phyloP scores from a whole-genome alignment of 2,329 filamentous ascomycete genomes.

The Penicillium sp. region DNA sequence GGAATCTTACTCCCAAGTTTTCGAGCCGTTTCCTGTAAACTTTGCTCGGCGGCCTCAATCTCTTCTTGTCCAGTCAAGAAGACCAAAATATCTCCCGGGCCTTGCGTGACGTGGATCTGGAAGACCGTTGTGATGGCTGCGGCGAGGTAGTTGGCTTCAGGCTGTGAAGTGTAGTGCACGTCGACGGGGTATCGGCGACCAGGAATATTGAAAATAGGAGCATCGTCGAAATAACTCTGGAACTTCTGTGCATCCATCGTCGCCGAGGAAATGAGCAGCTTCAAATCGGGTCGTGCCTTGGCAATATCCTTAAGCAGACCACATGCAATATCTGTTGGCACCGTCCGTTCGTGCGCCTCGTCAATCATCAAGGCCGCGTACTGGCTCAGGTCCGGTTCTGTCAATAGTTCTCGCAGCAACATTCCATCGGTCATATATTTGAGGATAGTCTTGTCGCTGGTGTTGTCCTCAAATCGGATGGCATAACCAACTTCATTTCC shows the following conservation, averaged over 20 bases:
- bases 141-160: slow-evolving; percentile 89
- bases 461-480: slow-evolving; percentile 92
- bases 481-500: slow-evolving; percentile 92
- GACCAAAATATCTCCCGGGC: slow-evolving; percentile 83
- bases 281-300: slow-evolving; percentile 77
- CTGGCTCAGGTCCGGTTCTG: slow-evolving; percentile 75
- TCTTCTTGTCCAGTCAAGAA: slow-evolving; percentile 97
- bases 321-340: slow-evolving; percentile 86
- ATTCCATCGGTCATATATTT: slow-evolving; percentile 99
- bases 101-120: slow-evolving; percentile 87
- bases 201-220: slow-evolving; percentile 92
- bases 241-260: slow-evolving; percentile 96
- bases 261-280: slow-evolving; percentile 87
- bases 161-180: slow-evolving; percentile 84
- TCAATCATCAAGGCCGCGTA: slow-evolving; percentile 95
- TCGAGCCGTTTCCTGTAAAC: slow-evolving; percentile 78
- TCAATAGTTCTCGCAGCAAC: slow-evolving; percentile 85
- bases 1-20: slow-evolving; percentile 83
- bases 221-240: slow-evolving; percentile 84
- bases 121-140: slow-evolving; percentile 92
- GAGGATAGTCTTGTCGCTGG: slow-evolving; percentile 83
- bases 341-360: slow-evolving; percentile 91
- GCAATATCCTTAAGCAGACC: slow-evolving; percentile 87
- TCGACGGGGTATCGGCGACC: slow-evolving; percentile 87
- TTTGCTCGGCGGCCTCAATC: slow-evolving; percentile 83